Evolutionary conservation across 495 filamentous ascomycete genomes (phyloP).

Genomic region (Lentithecium fluviatile): DNA sequence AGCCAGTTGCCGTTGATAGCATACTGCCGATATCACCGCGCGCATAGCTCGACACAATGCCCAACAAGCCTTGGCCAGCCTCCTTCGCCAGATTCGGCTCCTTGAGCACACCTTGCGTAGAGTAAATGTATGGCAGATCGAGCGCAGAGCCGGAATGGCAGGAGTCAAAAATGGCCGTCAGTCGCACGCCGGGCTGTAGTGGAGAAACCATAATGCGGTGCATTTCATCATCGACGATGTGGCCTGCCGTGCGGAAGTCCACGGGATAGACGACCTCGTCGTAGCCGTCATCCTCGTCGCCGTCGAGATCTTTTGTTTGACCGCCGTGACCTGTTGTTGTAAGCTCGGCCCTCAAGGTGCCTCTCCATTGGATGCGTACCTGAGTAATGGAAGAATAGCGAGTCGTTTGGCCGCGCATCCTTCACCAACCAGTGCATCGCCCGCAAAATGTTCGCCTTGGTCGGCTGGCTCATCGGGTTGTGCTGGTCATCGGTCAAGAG

Average conservation of each 20-base stretch:
- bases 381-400: constrained; percentile 98
- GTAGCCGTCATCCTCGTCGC: constrained; percentile 92
- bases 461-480: constrained; percentile 94
- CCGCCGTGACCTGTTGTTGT: constrained; percentile 76
- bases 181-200: constrained; percentile 76
- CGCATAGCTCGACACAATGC: constrained; percentile 85
- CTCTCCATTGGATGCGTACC: constrained; percentile 52
- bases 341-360: neutral
- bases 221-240: constrained; percentile 99
- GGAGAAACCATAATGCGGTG: constrained; percentile 92
- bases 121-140: constrained; percentile 97
- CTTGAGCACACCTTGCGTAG: constrained; percentile 87
- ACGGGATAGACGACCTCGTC: constrained; percentile 98
- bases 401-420: constrained; percentile 90
- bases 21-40: constrained; percentile 86
- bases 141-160: constrained; percentile 96
- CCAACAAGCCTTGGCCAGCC: constrained; percentile 87
- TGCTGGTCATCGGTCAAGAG: constrained; percentile 96
- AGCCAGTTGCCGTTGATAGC: constrained; percentile 74
- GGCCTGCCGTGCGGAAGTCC: constrained; percentile 84
- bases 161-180: constrained; percentile 99
- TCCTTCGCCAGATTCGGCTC: constrained; percentile 98
- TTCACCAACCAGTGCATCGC: constrained; percentile 99
- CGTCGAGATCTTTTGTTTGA: constrained; percentile 93
- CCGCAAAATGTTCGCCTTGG: constrained; percentile 90